Evolutionary conservation across 768 basidiomycete species (phyloP).

Genomic region (Tylopilus balloui): DNA sequence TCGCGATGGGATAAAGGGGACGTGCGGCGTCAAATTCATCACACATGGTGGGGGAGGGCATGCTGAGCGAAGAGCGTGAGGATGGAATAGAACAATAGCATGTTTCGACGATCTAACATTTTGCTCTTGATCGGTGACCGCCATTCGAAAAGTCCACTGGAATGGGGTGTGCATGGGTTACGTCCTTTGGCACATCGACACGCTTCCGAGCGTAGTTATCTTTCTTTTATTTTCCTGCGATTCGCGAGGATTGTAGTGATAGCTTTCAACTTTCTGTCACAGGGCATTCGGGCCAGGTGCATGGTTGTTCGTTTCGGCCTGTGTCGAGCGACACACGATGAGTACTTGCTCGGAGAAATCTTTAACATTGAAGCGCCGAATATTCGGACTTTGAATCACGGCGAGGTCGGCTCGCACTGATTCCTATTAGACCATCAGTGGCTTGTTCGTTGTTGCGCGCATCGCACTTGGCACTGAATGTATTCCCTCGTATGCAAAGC

Average conservation of each 20-base stretch:
- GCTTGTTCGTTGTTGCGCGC: too few relatives aligned
- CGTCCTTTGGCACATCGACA: rapidly evolving
- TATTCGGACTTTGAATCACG: too few relatives aligned
- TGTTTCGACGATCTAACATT: slow-evolving; percentile 35
- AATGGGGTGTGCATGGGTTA: not conserved
- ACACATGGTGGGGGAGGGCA: slow-evolving; percentile 7
- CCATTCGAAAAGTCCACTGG: slow-evolving; percentile 24
- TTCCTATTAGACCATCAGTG: too few relatives aligned
- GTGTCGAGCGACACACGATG: slow-evolving; percentile 39
- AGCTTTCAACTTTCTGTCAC: slow-evolving; percentile 34
- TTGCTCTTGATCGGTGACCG: not conserved
- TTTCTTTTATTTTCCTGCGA: slow-evolving; percentile 20
- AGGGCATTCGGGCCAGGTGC: slow-evolving; percentile 53
- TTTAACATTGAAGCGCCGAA: too few relatives aligned
- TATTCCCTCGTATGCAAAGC: slow-evolving; percentile 22
- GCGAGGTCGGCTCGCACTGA: too few relatives aligned
- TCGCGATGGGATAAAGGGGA: slow-evolving; percentile 39
- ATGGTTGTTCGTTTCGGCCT: slow-evolving; percentile 40
- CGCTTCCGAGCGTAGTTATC: slow-evolving; percentile 6
- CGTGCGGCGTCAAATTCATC: slow-evolving; percentile 39
- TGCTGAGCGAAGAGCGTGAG: not conserved
- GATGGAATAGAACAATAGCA: slow-evolving; percentile 8
- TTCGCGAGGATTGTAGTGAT: slow-evolving; percentile 23
- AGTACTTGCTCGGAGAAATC: too few relatives aligned
- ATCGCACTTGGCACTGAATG: too few relatives aligned